Base-by-base conservation (phyloP, 2,329 filamentous ascomycete species). In the Stachybotrys echinatus region DNA sequence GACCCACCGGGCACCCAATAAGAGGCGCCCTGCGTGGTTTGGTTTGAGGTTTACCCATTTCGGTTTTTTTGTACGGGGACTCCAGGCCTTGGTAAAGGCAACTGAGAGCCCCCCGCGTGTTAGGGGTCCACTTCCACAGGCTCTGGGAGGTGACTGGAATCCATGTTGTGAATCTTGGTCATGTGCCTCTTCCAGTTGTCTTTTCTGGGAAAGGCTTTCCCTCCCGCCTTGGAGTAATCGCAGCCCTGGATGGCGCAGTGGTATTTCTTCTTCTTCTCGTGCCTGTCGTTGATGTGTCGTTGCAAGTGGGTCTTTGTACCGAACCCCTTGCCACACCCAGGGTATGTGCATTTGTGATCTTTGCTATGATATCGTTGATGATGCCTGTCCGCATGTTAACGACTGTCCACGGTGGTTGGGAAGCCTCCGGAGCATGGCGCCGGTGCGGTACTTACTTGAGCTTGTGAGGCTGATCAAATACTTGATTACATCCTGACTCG, bases 161-260 rank as follows among this genome's bases (percentile, higher is more conserved):
- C 72, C 52, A 74, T 62, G 34, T 72, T 64, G 56, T 84, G 80
- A 55, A 81, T 83, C 61, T 82, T 83, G 34, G 73, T 68, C 79
- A 84, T 83, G 59, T 84, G 80, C 50, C 80, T 68, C 56, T 79
- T 76, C 80, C 80, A 83, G 62, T 84, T 83, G 58, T 83, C 80
- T 58, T 83, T 84, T 48, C 80, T 68, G 1, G 80, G 79, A 55
- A 84, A 84, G 0, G 75, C 77, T 54, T 80, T 82, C 49, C 79
- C 77, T 8, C 80, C 80, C 17, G 68, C 61, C 50, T 71, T 73
- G n/a, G 78, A 82, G 58, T 80, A 83, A 5, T 76, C 70, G 56
- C 80, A 84, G 6, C 72, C 73, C 2, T 68, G 69, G 5, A 79
- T 71, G 1, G 73, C 76, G 56, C 80, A 84, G 60, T 83, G 79